Evolutionary conservation across 148 eudicot species (phyloP), one percentile per base, ranked within the genome.

Genomic region (Selenicereus undatus): DNA sequence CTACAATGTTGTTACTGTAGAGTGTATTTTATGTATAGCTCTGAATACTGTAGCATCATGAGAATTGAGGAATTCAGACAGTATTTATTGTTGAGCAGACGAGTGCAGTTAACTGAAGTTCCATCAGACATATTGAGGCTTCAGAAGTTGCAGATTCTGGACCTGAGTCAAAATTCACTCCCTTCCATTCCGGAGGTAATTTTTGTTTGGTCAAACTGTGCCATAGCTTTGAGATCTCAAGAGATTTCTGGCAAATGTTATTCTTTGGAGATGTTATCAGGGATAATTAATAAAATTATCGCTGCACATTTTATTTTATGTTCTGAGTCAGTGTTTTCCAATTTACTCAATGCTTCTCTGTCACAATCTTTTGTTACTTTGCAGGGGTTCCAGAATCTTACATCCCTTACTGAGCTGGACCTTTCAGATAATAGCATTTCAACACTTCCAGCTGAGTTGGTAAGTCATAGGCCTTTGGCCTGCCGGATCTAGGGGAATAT

Each of bases 371-470:
- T 42, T 82, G 21, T 79, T 52, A 66, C 29, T 69, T 65, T 87
- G 87, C 95, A 96, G 99, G 92, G 90, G 72, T 86, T 96, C 80
- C 88, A 89, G 84, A 85, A 86, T 85, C 80, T 94, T 76, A 87
- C 92, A 69, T 89, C 91, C 58, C 94, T 96, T 79, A 83, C 86
- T 20, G 97, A 96, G 89, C 95, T 96, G 81, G 91, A 90, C 84
- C 91, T 96, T 75, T 89, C 95, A 10, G 95, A 96, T 87, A 96
- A 96, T 81, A 88, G 84, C 83, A 96, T 96, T 39, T 51, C 88
- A 71, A 70, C 91, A 36, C 91, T 96, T 78, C 97, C 99, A 9
- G 88, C 97, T 36, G 86, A 89, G 82, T 86, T 96, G 96, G 99
- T 96, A 56, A 86, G 94, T 81, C 74, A 62, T 76, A 36, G 81